A percentile compares a stretch with the other conserved stretches of the same genome.
Conservation (phyloP, 495 filamentous ascomycete genomes). For the Aspergillus baeticus region DNA sequence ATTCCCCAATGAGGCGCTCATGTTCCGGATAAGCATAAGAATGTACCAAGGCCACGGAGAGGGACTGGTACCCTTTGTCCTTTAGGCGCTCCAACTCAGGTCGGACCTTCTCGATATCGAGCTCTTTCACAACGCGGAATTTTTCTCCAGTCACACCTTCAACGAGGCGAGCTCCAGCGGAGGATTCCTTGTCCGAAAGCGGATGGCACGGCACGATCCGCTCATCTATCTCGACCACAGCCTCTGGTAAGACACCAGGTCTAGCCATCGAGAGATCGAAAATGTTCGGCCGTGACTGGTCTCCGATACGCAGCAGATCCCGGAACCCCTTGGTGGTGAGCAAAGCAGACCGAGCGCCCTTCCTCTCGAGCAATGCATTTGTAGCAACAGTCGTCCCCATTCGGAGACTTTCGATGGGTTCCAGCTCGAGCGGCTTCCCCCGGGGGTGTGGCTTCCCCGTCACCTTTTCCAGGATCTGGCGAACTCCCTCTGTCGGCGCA, state of each 20-base stretch:
- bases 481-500: slow-evolving; percentile 88
- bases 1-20: slow-evolving; percentile 45
- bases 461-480: slow-evolving; percentile 83
- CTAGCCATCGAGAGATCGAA: slow-evolving; percentile 80
- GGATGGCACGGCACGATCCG: slow-evolving; percentile 54
- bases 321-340: slow-evolving; percentile 92
- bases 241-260: slow-evolving; percentile 75
- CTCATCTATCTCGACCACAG: slow-evolving; percentile 78
- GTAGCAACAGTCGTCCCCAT: slow-evolving; percentile 92
- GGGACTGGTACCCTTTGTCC: slow-evolving; percentile 46
- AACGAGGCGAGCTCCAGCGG: slow-evolving; percentile 33
- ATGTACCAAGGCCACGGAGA: slow-evolving; percentile 55
- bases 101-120: slow-evolving; percentile 37
- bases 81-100: slow-evolving; percentile 44
- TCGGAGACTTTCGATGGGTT: slow-evolving; percentile 75
- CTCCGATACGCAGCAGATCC: slow-evolving; percentile 86
- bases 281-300: slow-evolving; percentile 79
- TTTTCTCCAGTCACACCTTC: slow-evolving; percentile 52
- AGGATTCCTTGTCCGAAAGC: slow-evolving; percentile 64
- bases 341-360: slow-evolving; percentile 88
- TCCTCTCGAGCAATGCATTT: slow-evolving; percentile 89
- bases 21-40: slow-evolving; percentile 56
- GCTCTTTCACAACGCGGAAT: slow-evolving; percentile 46
- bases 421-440: slow-evolving; percentile 79
- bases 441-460: slow-evolving; percentile 72